Conservation (phyloP, 148 eudicot genomes). For the Amaranthus palmeri region DNA sequence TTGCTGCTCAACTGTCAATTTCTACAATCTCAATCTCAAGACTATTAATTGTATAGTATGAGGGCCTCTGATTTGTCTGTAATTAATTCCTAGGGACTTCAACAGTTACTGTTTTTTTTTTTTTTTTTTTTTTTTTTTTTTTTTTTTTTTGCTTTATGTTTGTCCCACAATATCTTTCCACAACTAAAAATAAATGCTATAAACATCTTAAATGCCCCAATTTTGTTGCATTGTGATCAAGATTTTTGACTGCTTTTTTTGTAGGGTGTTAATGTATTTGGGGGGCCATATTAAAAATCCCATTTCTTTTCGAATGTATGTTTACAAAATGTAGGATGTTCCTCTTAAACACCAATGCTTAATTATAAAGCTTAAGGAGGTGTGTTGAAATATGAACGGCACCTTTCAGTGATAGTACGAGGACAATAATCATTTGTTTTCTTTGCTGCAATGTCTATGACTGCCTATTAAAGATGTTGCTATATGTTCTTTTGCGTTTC, state of each 20-base stretch:
- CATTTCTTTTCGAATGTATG: too few relatives aligned
- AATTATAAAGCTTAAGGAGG: too few relatives aligned
- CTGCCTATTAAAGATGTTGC: neutral
- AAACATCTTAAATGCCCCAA: neutral
- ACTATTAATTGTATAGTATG: neutral
- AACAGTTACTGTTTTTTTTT: neutral
- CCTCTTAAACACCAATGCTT: too few relatives aligned
- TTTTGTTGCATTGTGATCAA: neutral
- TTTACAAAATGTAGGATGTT: too few relatives aligned
- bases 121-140: too few relatives aligned
- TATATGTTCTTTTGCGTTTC: slow-evolving; percentile 7
- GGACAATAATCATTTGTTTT: neutral
- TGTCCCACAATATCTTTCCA: neutral
- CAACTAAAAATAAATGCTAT: neutral
- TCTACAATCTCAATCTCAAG: neutral
- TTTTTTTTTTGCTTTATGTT: neutral
- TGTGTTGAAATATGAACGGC: too few relatives aligned
- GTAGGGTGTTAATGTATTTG: neutral
- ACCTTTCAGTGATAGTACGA: too few relatives aligned
- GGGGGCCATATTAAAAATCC: too few relatives aligned
- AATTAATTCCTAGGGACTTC: neutral
- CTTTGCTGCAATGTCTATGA: slow-evolving; percentile 5
- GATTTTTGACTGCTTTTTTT: neutral
- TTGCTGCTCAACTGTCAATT: neutral
- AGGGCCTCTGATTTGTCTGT: slow-evolving; percentile 7